These are phyloP conservation scores for Moniliophthora roreri DNA, from an alignment of 1,284 basidiomycete genomes.

Conservation along the genomic window DNA sequence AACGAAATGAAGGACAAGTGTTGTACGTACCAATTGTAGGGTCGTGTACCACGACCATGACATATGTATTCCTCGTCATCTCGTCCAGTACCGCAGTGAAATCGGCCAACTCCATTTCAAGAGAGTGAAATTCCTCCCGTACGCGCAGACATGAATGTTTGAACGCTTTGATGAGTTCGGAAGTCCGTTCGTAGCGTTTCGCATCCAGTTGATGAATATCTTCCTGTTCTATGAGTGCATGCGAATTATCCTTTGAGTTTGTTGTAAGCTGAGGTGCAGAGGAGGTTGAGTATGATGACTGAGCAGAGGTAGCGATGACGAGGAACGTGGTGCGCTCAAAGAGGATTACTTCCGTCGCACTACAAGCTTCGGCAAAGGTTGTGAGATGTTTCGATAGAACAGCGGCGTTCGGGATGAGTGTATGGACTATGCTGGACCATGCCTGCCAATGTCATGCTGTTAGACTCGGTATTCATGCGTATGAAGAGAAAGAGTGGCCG, in stretches of 20 bases:
- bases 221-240: conserved; percentile 23
- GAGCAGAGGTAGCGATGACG: conserved; percentile 83
- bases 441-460: conserved; percentile 55
- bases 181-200: conserved; percentile 93
- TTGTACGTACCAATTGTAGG: conserved; percentile 75
- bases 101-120: conserved; percentile 81
- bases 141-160: conserved; percentile 86
- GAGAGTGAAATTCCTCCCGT: conserved; percentile 77
- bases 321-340: conserved; percentile 98
- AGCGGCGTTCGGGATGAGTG: conserved; percentile 92
- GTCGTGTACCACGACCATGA: conserved; percentile 87
- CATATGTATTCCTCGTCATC: conserved; percentile 93
- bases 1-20: conserved; percentile 1
- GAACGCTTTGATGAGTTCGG: conserved; percentile 94
- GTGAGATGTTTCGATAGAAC: conserved; percentile 85
- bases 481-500: conserved; percentile 21
- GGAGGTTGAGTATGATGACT: conserved; percentile 23
- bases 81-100: conserved; percentile 94
- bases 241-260: conserved; percentile 22
- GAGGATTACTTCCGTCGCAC: conserved; percentile 90
- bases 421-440: conserved; percentile 97
- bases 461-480: not conserved
- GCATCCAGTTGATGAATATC: conserved; percentile 57
- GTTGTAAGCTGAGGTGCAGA: conserved; percentile 28
- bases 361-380: conserved; percentile 83